Conservation (phyloP, 495 filamentous ascomycete species). For the Cetradonia linearis region DNA sequence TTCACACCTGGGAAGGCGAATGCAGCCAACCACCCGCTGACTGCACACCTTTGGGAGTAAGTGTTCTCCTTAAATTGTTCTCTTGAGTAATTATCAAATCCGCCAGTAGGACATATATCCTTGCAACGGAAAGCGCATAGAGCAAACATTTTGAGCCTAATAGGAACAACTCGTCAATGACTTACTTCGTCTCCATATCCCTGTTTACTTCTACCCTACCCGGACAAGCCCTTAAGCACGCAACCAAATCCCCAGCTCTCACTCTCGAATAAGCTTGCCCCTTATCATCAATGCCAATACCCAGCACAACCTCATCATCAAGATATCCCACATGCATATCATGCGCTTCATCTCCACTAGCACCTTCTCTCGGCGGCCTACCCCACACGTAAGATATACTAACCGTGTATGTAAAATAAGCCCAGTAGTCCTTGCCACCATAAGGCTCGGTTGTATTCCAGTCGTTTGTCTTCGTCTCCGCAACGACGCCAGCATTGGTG, state of each 20-base stretch:
- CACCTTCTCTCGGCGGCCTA: slow-evolving; percentile 12
- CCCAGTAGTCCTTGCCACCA: slow-evolving; percentile 27
- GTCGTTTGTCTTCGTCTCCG: slow-evolving; percentile 12
- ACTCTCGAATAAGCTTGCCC: slow-evolving; percentile 29
- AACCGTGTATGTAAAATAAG: slow-evolving; percentile 34
- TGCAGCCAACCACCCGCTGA: background rate
- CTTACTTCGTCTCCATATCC: background rate
- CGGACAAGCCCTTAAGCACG: slow-evolving; percentile 32
- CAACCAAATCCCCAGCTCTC: slow-evolving; percentile 28
- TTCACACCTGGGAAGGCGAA: background rate
- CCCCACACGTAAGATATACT: slow-evolving; percentile 34
- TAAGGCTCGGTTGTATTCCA: slow-evolving; percentile 20
- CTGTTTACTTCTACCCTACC: slow-evolving; percentile 12
- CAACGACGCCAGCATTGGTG: slow-evolving; percentile 7
- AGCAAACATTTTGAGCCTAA: background rate
- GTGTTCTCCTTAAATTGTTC: background rate
- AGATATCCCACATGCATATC: slow-evolving; percentile 32
- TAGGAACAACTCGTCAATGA: background rate
- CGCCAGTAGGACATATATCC: background rate
- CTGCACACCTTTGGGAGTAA: too few relatives aligned
- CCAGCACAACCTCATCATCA: slow-evolving; percentile 33
- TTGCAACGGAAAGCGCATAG: background rate
- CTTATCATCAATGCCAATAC: slow-evolving; percentile 32
- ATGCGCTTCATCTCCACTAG: slow-evolving; percentile 24
- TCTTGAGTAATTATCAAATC: background rate